Evolutionary conservation across 2,329 filamentous ascomycete species (phyloP).

Genomic region (Ophiostoma perfectum): DNA sequence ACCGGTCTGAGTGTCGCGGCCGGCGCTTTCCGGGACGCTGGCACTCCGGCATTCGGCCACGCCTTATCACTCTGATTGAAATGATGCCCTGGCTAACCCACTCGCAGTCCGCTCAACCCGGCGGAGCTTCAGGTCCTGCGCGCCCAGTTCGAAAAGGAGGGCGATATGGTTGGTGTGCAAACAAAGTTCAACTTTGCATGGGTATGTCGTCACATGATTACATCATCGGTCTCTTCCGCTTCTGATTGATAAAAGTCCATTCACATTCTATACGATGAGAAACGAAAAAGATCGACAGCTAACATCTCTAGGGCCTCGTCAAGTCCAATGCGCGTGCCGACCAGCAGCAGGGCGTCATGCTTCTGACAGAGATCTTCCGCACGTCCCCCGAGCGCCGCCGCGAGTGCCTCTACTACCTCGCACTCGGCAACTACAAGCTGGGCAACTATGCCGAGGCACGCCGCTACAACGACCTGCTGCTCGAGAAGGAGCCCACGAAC

Average conservation of each 20-base stretch:
- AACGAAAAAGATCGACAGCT: neutral
- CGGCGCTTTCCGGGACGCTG: too few species aligned
- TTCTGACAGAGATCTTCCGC: conserved; percentile 95
- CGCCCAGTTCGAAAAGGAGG: conserved; percentile 94
- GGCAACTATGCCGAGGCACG: conserved; percentile 95
- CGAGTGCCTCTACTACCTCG: conserved; percentile 97
- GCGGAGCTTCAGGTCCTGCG: conserved; percentile 90
- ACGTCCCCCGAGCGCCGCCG: conserved; percentile 84
- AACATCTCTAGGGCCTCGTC: conserved; percentile 67
- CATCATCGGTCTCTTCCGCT: neutral
- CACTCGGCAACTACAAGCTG: conserved; percentile 95
- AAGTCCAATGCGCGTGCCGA: conserved; percentile 81
- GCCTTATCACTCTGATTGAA: too few species aligned
- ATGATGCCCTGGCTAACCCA: too few species aligned
- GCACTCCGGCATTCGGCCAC: too few species aligned
- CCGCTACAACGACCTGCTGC: conserved; percentile 85
- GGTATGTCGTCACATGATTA: conserved; percentile 49
- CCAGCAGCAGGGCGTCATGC: conserved; percentile 88
- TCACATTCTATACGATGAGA: neutral
- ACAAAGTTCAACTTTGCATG: conserved; percentile 99
- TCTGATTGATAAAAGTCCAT: neutral
- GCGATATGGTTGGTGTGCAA: conserved; percentile 91
- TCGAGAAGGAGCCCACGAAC: conserved; percentile 88
- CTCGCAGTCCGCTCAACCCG: conserved; percentile 71
- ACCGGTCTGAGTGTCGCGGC: neutral